phyloP scores from a whole-genome alignment of 331 rosid genomes.

The Rhamnella rubrinervis region DNA sequence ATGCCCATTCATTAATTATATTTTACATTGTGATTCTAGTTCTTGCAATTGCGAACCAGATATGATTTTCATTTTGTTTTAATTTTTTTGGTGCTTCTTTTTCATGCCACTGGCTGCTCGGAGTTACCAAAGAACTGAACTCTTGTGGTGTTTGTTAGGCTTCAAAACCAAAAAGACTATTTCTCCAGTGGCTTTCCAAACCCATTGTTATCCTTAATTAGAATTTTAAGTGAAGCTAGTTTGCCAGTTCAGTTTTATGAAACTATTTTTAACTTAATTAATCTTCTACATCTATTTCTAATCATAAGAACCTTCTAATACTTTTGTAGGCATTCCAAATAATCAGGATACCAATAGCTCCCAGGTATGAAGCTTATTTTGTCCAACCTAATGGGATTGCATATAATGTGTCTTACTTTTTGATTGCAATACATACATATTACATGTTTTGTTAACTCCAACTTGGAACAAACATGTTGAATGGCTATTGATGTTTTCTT shows the following conservation, averaged over 20 bases:
- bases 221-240: constrained; percentile 5
- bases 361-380: constrained; percentile 56
- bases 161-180: neutral
- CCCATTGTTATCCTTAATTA: neutral
- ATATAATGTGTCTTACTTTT: neutral
- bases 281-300: constrained; percentile 6
- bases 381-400: neutral
- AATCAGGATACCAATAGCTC: constrained; percentile 55
- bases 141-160: neutral
- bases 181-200: constrained; percentile 1
- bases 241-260: neutral
- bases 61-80: neutral
- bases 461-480: neutral
- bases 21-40: neutral
- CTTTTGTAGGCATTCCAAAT: constrained; percentile 68
- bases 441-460: neutral
- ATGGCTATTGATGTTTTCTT: neutral
- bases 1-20: neutral
- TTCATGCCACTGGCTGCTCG: neutral
- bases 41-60: neutral
- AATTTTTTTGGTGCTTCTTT: neutral
- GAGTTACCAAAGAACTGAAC: neutral
- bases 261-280: neutral
- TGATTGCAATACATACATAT: neutral
- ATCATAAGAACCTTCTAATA: constrained; percentile 12